Evolutionary conservation across 352 stramenopile genomes (phyloP), one percentile per base, ranked within the genome.

Genomic region (Thraustochytrium striatum): DNA sequence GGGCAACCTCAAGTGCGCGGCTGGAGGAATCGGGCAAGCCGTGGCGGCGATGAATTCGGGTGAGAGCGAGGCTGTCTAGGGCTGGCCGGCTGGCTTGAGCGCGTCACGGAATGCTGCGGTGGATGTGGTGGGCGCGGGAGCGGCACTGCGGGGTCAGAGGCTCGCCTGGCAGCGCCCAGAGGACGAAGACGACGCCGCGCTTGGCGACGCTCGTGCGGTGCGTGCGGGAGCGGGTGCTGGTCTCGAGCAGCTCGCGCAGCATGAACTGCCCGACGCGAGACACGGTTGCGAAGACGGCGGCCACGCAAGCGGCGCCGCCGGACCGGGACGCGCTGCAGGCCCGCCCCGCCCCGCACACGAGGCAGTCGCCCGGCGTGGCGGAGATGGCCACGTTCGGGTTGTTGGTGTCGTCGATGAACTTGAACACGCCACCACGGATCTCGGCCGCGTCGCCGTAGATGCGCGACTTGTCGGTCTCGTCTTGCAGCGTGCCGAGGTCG

Each of bases 381-480:
- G 11, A 57, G 5, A 75, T 33, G 7, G 57, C 32, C 33, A 75
- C 55, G 61, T 80, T 80, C 50, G 58, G 70, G 39, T 80, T 80
- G n/a, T 47, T 80, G 11, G 58, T 72, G 36, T 80, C 70, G 36
- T 80, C 70, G 58, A 80, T 80, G 7, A 80, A 80, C 36, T 80
- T 52, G 68, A 47, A 80, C 25, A 80, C n/a, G 58, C 70, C 70
- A 25, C 70, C 70, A 7, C 70, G 21, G 47, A 80, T 70, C 36
- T 80, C 70, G 32, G 35, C 79, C 28, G 70, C 53, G 61, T 69
- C 70, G 47, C 70, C 70, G 35, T 69, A 80, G 25, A 80, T 70
- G 32, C 79, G 79, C n/a, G 79, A 57, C 47, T 70, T 80, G 58
- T 80, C 70, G 0, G 21, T 25, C 58, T 80, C 70, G 35, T 59